Evolutionary conservation across 768 basidiomycete species (phyloP).

Genomic region (Baorangia bicolor): DNA sequence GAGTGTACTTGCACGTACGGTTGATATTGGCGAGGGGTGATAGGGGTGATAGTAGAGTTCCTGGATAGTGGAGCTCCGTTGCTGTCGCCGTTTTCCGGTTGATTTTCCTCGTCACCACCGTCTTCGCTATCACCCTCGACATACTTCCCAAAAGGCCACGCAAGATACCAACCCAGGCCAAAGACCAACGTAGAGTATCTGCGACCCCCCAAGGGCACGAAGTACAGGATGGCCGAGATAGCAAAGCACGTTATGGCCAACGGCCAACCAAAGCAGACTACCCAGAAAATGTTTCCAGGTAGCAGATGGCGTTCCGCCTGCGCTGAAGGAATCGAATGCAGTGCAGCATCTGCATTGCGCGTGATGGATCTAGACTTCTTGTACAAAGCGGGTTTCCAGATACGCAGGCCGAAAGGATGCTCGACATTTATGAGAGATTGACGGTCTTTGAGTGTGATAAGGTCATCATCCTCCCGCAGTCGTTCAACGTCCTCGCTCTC

Average conservation of each 20-base stretch:
- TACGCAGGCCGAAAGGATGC: conserved; percentile 97
- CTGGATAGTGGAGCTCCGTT: conserved; percentile 37
- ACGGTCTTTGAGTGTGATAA: conserved; percentile 89
- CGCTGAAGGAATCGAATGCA: conserved; percentile 90
- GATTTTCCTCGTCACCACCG: conserved; percentile 41
- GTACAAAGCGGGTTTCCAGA: conserved; percentile 99
- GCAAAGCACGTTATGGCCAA: conserved; percentile 69
- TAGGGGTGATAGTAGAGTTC: conserved; percentile 45
- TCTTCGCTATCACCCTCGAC: conserved; percentile 75
- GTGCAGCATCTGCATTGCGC: conserved; percentile 90
- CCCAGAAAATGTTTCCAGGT: conserved; percentile 95
- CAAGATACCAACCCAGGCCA: conserved; percentile 94
- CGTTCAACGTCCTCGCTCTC: conserved; percentile 31
- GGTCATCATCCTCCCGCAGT: conserved; percentile 62
- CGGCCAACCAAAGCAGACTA: conserved; percentile 91
- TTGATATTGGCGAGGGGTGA: conserved; percentile 25
- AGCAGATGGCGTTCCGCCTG: conserved; percentile 91
- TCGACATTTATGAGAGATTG: conserved; percentile 99
- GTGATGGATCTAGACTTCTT: conserved; percentile 97
- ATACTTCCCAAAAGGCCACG: conserved; percentile 99
- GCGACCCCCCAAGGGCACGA: conserved; percentile 78
- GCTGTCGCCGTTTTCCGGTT: conserved; percentile 17
- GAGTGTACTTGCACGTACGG: conserved; percentile 10
- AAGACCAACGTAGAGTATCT: conserved; percentile 84
- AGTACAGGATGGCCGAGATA: conserved; percentile 64